Base-by-base conservation (phyloP, 2,329 filamentous ascomycete species). In the Fusarium sp. region DNA sequence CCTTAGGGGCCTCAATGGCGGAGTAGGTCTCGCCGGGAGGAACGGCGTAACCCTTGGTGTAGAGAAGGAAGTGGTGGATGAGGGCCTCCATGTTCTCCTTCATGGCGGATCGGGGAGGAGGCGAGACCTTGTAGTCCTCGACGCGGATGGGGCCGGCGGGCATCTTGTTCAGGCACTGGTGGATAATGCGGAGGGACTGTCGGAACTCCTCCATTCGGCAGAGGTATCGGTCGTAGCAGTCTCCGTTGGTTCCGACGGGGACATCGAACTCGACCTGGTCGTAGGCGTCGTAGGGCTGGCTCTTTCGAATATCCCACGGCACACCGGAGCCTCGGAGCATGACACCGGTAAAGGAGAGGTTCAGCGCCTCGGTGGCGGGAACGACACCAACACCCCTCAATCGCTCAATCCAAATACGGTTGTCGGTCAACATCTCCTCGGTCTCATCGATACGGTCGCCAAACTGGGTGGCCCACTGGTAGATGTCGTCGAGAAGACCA, bases 1-100 rank as follows among this genome's bases (percentile, higher is more conserved):
- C 96, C 90, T 99, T 99, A 66, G 96, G 96, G n/a, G 96, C 96
- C 86, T 99, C 96, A 71, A 99, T 99, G 68, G 91, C 95, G 50
- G 91, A 94, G 86, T 99, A 99, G 6, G 96, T 99, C 86, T 99
- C 96, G 69, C 96, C 96, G 7, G 96, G 96, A 44, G 96, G 96
- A 4, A 99, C 96, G 46, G 93, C 88, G 82, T 99, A 99, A 64
- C 96, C 96, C 88, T 99, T 99, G 81, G 94, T 98, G 86, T 95
- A 99, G 58, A 99, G 90, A 72, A 99, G 84, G 87, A 99, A 99
- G 86, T 99, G 96, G 84, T 99, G 96, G 79, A 99, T 99, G 44
- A 99, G 88, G 38, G 96, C 94, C 84, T 99, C 96, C 96, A 99
- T 99, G 86, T 99, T 99, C 89, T 99, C 96, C 88, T 99, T 99